Base-by-base conservation (phyloP, 1,284 basidiomycete species). In the Rhodotorula mucilaginosa region DNA sequence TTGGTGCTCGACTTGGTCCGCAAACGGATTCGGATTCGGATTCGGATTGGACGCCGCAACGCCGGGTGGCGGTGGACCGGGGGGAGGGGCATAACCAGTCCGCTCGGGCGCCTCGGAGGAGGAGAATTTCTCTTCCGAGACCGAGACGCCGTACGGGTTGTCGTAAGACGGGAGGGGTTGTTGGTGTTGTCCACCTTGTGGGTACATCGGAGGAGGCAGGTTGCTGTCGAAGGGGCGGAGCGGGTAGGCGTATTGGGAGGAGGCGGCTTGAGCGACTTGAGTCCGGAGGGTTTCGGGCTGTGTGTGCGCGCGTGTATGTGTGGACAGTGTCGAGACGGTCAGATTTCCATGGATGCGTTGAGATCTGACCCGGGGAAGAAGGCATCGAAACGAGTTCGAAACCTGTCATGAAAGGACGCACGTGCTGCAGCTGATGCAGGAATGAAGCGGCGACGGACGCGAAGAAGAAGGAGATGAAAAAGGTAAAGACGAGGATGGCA, bases 361-460 rank as follows among this genome's bases (percentile, higher is more conserved):
- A 26, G 19, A 3, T 3, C 12, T 26, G 13, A 15, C 49, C 23
- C 4, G 34, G 34, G 34, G 7, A 34, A 8, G 7, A 34, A 34
- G 34, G 34, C 34, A 34, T 34, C 34, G 34, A 34, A 26, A 26
- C 26, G 26, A 26, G 26, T 26, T 26, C 26, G 26, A 26, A 26
- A 26, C 26, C 26, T 26, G 26, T 26, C 1, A 26, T 26, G 26
- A 26, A 26, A 26, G 19, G 64, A 57, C 61, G 54, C 49, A 68
- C 67, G 62, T 76, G 72, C 64, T 71, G 49, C 8, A 76, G 68
- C 48, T 74, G 72, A 51, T 74, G 70, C 0, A 74, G 60, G 65
- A 64, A 76, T 5, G 64, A 64, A 0, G 72, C 74, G 23, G 65
- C 70, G 48, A 74, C 61, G 7, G 73, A 74, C 3, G 73, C 72